Base-by-base conservation (phyloP, 148 eudicot species). In the Vaccinium corymbosum region DNA sequence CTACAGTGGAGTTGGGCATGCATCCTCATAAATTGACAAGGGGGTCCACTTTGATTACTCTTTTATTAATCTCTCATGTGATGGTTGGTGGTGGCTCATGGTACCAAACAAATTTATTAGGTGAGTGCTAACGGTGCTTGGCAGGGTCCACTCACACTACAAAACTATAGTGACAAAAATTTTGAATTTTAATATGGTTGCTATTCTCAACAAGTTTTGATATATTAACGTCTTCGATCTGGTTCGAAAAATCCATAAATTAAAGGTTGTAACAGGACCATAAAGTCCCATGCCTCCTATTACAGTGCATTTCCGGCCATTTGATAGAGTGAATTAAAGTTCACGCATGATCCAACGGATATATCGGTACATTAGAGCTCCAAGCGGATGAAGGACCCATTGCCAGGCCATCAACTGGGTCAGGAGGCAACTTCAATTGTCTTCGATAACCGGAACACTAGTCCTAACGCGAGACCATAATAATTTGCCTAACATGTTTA, bases 51-150 rank as follows among this genome's bases (percentile, higher is more conserved):
- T 3, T 10, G 22, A 46, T 20, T 75, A 19, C 27, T 42, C 27
- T 46, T 46, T 46, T n/a, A 42, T 42, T 46, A 73, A 35, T 73
- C 49, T 73, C 14, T 73, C 77, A 7, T 32, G n/a, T 73, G 77
- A 17, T 38, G 78, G 17, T 75, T 75, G 78, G 78, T 75, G 22
- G 78, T 42, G 53, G 48, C 78, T 46, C 78, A 48, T 75, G 78
- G n/a, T 20, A 10, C 27, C 25, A 46, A 46, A 29, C 73, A 29
- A 27, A 68, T 68, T 68, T 27, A 29, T 68, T 68, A 68, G 73
- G 73, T 68, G 38, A 68, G 73, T 68, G 73, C 42, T 29, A 68
- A 68, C 5, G 73, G 29, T 68, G 32, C 29, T 13, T 13, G 73
- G 73, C 13, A 68, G 17, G 73, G 73, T 68, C 73, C 25, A 4